A percentile compares a stretch with the other conserved stretches of the same genome.
These are phyloP conservation scores for Gossypium arboreum DNA, from an alignment of 345 rosid genomes.

Conservation along the genomic window DNA sequence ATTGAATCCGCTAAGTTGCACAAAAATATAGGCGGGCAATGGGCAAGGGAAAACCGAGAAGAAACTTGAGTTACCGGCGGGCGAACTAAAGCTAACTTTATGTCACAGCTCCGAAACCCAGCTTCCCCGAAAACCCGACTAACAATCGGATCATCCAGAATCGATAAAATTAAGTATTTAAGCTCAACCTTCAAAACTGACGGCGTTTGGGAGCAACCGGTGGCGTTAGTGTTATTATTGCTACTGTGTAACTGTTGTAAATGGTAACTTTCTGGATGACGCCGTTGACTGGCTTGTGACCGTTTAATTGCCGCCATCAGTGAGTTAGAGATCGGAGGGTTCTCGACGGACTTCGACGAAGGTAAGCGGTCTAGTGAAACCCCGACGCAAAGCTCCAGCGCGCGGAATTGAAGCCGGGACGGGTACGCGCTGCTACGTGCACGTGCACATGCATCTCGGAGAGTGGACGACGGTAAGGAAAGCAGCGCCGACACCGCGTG, in stretches of 20 bases:
- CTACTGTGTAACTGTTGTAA: constrained; percentile 51
- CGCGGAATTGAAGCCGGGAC: constrained; percentile 54
- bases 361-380: constrained; percentile 60
- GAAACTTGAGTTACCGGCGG: constrained; percentile 42
- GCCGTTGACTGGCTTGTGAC: constrained; percentile 82
- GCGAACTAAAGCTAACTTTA: constrained; percentile 54
- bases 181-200: constrained; percentile 60
- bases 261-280: constrained; percentile 78
- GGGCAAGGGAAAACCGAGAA: constrained; percentile 27
- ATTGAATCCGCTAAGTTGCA: constrained; percentile 43
- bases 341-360: constrained; percentile 36
- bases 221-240: constrained; percentile 25
- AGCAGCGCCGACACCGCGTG: constrained; percentile 62
- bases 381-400: constrained; percentile 59
- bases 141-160: constrained; percentile 70
- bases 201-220: constrained; percentile 25
- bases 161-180: constrained; percentile 49
- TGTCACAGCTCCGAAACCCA: constrained; percentile 60
- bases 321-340: constrained; percentile 68
- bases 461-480: constrained; percentile 45
- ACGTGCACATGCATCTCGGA: constrained; percentile 62
- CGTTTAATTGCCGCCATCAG: constrained; percentile 95
- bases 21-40: constrained; percentile 44
- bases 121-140: constrained; percentile 66
- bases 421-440: constrained; percentile 38